Conservation (phyloP, 305 asterid species). For the Rubia balearica region DNA sequence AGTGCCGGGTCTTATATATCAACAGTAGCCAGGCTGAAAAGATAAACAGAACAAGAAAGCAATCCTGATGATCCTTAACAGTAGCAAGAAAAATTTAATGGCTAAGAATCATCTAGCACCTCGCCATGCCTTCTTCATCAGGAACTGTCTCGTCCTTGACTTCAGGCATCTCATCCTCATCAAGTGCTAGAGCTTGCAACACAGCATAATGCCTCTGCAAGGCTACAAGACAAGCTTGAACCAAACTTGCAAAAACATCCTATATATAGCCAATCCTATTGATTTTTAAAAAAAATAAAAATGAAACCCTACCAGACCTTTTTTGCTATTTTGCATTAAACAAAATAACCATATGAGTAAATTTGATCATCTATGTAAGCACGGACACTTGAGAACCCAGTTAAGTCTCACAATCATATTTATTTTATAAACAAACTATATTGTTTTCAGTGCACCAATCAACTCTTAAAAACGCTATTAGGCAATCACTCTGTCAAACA, state of each 20-base stretch:
- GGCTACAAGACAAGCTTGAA: constrained; percentile 35
- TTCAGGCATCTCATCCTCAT: constrained; percentile 94
- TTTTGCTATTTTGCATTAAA: not conserved
- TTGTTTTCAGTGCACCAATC: not conserved
- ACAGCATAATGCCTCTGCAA: constrained; percentile 95
- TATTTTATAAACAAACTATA: not conserved
- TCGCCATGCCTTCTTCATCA: constrained; percentile 90
- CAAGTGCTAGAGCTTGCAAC: constrained; percentile 85
- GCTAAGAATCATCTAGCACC: constrained; percentile 32
- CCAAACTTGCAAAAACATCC: not conserved
- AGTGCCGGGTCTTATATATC: not conserved
- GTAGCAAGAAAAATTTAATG: not conserved
- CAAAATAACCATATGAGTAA: not conserved
- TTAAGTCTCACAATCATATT: not conserved
- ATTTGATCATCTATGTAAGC: not conserved
- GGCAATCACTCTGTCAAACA: not conserved
- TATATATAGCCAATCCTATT: not conserved
- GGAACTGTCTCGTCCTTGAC: constrained; percentile 89
- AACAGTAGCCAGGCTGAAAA: not conserved
- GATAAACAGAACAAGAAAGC: not conserved
- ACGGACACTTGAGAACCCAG: not conserved
- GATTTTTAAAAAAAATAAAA: not conserved
- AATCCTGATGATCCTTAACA: not conserved
- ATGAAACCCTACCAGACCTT: not conserved
- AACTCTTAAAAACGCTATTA: not conserved